Base-by-base conservation (phyloP, 192 early-diverging fungal species). In the Backusella tarrabulga region DNA sequence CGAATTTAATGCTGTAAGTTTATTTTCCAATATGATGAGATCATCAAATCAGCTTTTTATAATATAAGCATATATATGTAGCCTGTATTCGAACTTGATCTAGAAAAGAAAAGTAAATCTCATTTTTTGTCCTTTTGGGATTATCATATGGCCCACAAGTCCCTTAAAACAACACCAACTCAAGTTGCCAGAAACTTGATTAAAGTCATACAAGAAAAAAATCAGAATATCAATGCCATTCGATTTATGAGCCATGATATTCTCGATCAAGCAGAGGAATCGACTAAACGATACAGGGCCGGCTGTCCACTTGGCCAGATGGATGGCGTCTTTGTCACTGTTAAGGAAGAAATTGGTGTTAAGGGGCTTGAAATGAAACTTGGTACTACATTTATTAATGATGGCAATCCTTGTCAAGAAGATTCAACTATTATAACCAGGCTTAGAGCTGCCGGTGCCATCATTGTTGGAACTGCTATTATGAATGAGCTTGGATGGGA, bases 401-500 rank as follows among this genome's bases (percentile, higher is more conserved):
- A 78, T 76, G 82, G 78, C 14, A 79, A 80, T 50, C 83, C 80
- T 26, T 84, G 87, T 9, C 69, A 40, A 35, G 67, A 80, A 2
- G 92, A 94, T 76, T 88, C 90, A 14, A 75, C 78, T 19, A 60
- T 86, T 7, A 85, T 92, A 2, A 35, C 80, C 2, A 77, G 81
- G 56, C 81, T 94, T 11, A 84, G 86, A 52, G 80, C 80, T 2
- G 81, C 86, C 5, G 93, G 93, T 26, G 92, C 89, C 0, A 83
- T 94, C 66, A 89, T 93, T 77, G 74, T 90, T 35, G 93, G 92
- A 23, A 90, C 91, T 19, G 83, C 92, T 0, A 85, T 83, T 38
- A 95, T 95, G 94, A 88, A 93, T 56, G 94, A 95, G 75, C 80
- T 93, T 29, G 93, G 92, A 72, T 87, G 85, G 84, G 83, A 81